Percentiles rank a stretch among this genome's conserved stretches.
Evolutionary conservation across 495 filamentous ascomycete genomes (phyloP).

Genomic region (Tuber melanosporum): DNA sequence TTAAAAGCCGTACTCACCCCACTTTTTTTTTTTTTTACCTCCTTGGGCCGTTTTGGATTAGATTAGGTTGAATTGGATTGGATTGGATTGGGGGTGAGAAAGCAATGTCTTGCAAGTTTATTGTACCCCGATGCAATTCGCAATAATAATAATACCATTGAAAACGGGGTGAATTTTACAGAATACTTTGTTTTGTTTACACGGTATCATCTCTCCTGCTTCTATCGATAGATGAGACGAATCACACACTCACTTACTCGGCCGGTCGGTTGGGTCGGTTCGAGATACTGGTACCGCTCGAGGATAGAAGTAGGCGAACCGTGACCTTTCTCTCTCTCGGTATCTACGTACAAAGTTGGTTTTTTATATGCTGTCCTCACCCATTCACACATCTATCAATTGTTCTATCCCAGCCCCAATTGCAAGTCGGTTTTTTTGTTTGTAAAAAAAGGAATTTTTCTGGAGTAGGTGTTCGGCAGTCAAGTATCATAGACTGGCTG

Average conservation of each 20-base stretch:
- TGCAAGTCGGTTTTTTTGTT: conserved; percentile 8
- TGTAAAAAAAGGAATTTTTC: conserved; percentile 2
- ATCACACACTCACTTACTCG: background rate
- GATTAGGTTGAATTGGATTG: background rate
- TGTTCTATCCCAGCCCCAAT: background rate
- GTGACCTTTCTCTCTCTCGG: background rate
- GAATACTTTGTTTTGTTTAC: conserved; percentile 15
- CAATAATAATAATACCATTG: background rate
- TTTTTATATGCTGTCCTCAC: conserved; percentile 1
- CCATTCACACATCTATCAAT: background rate
- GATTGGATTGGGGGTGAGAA: background rate
- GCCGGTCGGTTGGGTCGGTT: background rate
- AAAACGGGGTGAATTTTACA: background rate
- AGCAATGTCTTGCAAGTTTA: background rate
- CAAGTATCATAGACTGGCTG: background rate
- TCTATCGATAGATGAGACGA: background rate
- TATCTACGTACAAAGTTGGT: conserved; percentile 6
- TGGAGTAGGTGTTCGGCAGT: background rate
- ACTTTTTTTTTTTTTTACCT: background rate
- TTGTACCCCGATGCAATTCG: background rate
- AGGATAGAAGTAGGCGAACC: background rate
- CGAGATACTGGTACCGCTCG: background rate
- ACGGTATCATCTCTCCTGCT: conserved; percentile 24
- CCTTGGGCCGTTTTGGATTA: background rate
- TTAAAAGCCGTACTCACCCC: background rate